These are phyloP conservation scores for Panellus pusillus DNA, from an alignment of 768 basidiomycete species.

Conservation along the genomic window DNA sequence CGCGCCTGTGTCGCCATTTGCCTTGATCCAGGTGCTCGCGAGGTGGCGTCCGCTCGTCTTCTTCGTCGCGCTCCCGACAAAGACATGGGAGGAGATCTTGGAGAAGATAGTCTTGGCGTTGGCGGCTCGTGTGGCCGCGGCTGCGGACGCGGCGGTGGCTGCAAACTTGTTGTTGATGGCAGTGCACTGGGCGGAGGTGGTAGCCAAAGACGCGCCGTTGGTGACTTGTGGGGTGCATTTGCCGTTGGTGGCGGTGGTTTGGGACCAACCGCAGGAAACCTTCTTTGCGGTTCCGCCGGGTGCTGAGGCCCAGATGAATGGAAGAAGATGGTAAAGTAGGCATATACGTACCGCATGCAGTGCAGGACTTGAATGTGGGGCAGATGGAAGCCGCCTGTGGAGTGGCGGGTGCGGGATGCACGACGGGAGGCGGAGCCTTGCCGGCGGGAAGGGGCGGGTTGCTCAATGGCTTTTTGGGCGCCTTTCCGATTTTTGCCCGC, in stretches of 20 bases:
- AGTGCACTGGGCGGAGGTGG: conserved; percentile 4
- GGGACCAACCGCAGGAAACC: conserved; percentile 1
- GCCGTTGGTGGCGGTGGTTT: conserved; percentile 5
- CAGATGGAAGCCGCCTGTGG: background rate
- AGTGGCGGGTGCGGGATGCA: conserved; percentile 4
- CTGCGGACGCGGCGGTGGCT: background rate
- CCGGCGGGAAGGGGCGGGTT: conserved; percentile 2
- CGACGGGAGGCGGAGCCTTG: conserved; percentile 3
- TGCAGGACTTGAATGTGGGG: conserved; percentile 3
- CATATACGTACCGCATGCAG: conserved; percentile 2
- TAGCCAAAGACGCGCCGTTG: conserved; percentile 2
- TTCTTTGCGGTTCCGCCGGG: conserved; percentile 2
- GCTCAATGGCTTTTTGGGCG: background rate
- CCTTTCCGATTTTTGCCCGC: background rate
- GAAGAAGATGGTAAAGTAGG: background rate
- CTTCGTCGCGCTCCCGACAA: background rate
- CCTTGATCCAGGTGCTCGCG: background rate
- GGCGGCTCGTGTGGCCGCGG: background rate
- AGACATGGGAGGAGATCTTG: conserved; percentile 1
- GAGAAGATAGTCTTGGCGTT: background rate
- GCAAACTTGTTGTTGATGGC: conserved; percentile 1
- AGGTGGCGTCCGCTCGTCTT: too few relatives aligned
- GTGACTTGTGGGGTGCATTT: background rate
- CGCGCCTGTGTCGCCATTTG: background rate
- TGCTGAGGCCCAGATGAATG: background rate